phyloP scores from a whole-genome alignment of 225 moss, liverwort and hornwort species.

The Sphagnum contortum region DNA sequence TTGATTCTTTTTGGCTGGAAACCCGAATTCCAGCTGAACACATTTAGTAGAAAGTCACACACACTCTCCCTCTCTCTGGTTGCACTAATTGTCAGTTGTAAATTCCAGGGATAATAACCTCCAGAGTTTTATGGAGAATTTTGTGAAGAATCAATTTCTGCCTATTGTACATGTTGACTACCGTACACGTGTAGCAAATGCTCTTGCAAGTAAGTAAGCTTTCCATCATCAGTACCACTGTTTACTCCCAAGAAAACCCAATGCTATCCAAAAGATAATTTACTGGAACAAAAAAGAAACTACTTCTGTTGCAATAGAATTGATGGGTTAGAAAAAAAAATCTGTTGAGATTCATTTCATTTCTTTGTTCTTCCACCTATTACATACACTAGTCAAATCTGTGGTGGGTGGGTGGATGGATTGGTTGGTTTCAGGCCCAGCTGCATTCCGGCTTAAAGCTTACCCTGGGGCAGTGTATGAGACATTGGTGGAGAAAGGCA shows the following conservation, averaged over 20 bases:
- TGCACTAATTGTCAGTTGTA: background rate
- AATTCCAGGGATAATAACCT: slow-evolving; percentile 83
- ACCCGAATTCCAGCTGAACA: too few species aligned
- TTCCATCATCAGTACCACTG: background rate
- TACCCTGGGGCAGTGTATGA: slow-evolving; percentile 85
- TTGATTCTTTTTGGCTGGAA: too few species aligned
- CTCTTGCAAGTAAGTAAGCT: slow-evolving; percentile 76
- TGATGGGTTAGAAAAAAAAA: too few species aligned
- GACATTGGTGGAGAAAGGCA: slow-evolving; percentile 73
- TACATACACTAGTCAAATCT: background rate
- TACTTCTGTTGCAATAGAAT: too few species aligned
- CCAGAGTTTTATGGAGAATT: slow-evolving; percentile 95
- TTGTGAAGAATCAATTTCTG: slow-evolving; percentile 97
- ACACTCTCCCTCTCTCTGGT: too few species aligned
- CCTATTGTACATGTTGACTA: slow-evolving; percentile 98
- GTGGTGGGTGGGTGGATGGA: background rate
- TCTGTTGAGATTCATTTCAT: too few species aligned
- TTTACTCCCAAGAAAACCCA: background rate
- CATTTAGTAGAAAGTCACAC: background rate
- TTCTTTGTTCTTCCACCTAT: background rate
- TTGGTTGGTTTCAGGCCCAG: slow-evolving; percentile 51
- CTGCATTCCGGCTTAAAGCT: slow-evolving; percentile 92
- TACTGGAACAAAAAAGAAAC: too few species aligned
- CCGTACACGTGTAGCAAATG: slow-evolving; percentile 93
- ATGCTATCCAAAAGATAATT: too few species aligned